Conservation (phyloP, 306 rosid species). For the Senna tora region DNA sequence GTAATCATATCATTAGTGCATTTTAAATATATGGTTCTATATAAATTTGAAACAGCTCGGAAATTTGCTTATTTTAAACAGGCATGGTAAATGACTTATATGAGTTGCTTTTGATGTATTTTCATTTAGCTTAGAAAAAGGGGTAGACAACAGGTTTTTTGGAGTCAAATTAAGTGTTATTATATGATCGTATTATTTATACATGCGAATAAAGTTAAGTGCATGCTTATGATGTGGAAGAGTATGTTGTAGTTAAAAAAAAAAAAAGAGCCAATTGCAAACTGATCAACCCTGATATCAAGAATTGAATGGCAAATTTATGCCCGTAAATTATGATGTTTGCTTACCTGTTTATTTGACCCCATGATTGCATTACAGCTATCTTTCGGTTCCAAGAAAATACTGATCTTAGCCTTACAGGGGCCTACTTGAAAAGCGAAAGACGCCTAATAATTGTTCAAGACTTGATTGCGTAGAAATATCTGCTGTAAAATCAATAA, state of each 20-base stretch:
- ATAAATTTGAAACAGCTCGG: constrained; percentile 6
- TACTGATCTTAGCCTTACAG: neutral
- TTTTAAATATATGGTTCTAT: no score
- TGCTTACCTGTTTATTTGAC: neutral
- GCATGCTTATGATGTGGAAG: neutral
- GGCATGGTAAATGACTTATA: neutral
- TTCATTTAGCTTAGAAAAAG: neutral
- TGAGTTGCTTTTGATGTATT: neutral
- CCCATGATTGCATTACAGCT: neutral
- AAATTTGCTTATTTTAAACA: neutral
- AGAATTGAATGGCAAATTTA: neutral
- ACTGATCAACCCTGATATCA: no score
- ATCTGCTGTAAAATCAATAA: neutral
- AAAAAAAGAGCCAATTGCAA: no score
- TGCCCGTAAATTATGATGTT: neutral
- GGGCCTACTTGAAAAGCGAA: constrained; percentile 11
- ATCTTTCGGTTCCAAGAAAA: neutral
- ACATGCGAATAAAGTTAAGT: neutral
- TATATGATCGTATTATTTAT: neutral
- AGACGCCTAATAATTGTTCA: neutral
- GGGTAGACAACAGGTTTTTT: neutral
- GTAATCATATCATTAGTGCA: no score
- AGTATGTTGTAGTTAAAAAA: no score
- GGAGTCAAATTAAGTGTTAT: neutral
- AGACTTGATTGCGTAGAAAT: neutral